Base-by-base conservation (phyloP, 495 filamentous ascomycete genomes). In the Sordaria brevicollis region DNA sequence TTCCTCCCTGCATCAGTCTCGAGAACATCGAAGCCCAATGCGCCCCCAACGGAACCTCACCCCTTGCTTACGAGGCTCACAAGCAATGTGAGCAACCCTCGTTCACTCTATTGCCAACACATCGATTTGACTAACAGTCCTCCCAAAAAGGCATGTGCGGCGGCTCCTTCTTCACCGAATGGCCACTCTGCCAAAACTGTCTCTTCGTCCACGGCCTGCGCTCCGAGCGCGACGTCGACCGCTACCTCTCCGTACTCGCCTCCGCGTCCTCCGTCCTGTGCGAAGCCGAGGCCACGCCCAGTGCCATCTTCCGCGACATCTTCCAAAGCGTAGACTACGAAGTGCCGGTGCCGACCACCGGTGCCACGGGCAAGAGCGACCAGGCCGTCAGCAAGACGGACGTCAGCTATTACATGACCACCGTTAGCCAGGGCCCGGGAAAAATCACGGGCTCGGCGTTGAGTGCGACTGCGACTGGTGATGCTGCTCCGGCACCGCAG, bases 101-200 rank as follows among this genome's bases (percentile, higher is more conserved):
- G n/a, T 38, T 37, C 41, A 8, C n/a, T 15, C 15, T 21, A 13
- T 6, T 35, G 31, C 29, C 15, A 15, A 35, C n/a, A 34, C 0
- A 21, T 13, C 49, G 6, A 6, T 31, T n/a, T 34, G 13, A 19
- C 36, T 66, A n/a, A 70, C 69, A 54, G n/a, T 13, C 9, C 36
- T 29, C 5, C 35, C 21, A 21, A 57, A 21, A 57, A 74, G 73
- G 81, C 70, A 80, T 80, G 67, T 83, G 81, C 74, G 70, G 70
- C 43, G 80, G 81, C 2, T 76, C 74, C 67, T 81, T 76, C 71
- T 81, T 82, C 71, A 33, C 66, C 17, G 80, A 82, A 66, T 81
- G 79, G 78, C 49, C 75, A 4, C 77, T 73, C 41, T 83, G 81
- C 69, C 76, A 78, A 2, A 35, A 71, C 17, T 83, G 80, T 69